Evolutionary conservation across 331 rosid genomes (phyloP).

Genomic region (Quercus phellos): DNA sequence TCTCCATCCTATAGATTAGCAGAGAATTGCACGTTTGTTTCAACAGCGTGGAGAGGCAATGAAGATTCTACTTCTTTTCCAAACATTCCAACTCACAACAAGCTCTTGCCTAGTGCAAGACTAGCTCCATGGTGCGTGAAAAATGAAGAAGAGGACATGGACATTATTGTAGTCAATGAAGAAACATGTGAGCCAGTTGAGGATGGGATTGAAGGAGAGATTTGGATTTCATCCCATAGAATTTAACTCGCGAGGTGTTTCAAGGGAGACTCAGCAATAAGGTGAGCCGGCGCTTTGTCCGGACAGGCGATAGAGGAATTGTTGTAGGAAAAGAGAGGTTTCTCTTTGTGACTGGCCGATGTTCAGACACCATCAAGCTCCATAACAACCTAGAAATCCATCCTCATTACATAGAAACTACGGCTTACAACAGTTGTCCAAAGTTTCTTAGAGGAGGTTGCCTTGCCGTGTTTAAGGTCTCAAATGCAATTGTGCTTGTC

Average conservation of each 20-base stretch:
- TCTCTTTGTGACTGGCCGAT: slow-evolving; percentile 66
- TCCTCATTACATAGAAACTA: slow-evolving; percentile 61
- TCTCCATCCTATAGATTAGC: slow-evolving; percentile 88
- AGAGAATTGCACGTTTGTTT: slow-evolving; percentile 84
- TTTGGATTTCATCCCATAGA: slow-evolving; percentile 81
- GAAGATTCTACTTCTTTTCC: slow-evolving; percentile 4
- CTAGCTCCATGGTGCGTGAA: slow-evolving; percentile 9
- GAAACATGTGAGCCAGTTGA: slow-evolving; percentile 59
- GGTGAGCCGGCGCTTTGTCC: slow-evolving; percentile 36
- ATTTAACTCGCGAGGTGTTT: slow-evolving; percentile 55
- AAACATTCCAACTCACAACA: slow-evolving; percentile 42
- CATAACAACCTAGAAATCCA: slow-evolving; percentile 36
- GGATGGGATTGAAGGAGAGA: slow-evolving; percentile 82
- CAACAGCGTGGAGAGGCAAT: slow-evolving; percentile 57
- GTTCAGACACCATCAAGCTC: slow-evolving; percentile 43
- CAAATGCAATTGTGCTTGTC: slow-evolving; percentile 30
- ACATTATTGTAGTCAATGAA: slow-evolving; percentile 58
- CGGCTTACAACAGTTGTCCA: slow-evolving; percentile 37
- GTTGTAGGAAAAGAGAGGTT: slow-evolving; percentile 52
- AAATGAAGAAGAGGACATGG: slow-evolving; percentile 44
- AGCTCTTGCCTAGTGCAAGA: slow-evolving; percentile 65
- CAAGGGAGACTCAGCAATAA: slow-evolving; percentile 36
- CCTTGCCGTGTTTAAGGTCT: slow-evolving; percentile 43
- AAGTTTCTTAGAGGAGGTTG: slow-evolving; percentile 63
- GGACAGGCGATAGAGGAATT: slow-evolving; percentile 72